Percentiles rank a stretch among this genome's conserved stretches.
phyloP scores from a whole-genome alignment of 192 early-diverging fungal genomes.

The Lobosporangium transversale region DNA sequence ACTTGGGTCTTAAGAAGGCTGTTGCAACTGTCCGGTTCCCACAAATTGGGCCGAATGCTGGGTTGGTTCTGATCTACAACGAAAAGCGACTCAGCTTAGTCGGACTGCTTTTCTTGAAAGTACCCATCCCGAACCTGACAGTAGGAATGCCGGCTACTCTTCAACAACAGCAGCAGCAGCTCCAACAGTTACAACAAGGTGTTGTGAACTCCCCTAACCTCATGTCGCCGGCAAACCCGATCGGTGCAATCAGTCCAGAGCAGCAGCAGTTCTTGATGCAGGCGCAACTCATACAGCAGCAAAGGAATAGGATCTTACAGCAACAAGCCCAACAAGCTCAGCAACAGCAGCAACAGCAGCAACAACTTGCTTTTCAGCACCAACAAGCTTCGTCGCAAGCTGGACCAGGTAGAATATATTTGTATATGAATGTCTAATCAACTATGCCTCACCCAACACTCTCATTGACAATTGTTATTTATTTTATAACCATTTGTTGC shows the following conservation, averaged over 20 bases:
- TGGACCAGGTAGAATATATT: constrained; percentile 18
- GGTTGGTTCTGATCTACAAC: constrained; percentile 49
- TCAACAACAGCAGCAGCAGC: constrained; percentile 33
- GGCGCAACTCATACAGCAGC: constrained; percentile 37
- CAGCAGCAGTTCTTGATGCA: constrained; percentile 32
- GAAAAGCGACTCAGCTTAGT: constrained; percentile 42
- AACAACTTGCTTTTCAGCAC: constrained; percentile 24
- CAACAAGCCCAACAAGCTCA: no score
- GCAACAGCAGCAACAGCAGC: constrained; percentile 31
- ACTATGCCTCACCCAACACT: no score
- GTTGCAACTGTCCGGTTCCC: constrained; percentile 42
- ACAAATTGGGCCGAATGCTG: constrained; percentile 34
- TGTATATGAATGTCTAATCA: no score
- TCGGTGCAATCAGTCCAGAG: constrained; percentile 12
- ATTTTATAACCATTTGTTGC: no score
- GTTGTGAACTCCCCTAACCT: constrained; percentile 18
- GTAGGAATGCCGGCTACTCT: neutral
- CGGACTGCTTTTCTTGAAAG: constrained; percentile 41
- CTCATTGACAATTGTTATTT: no score
- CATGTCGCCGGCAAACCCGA: constrained; percentile 19
- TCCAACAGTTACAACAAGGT: constrained; percentile 18
- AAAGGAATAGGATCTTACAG: constrained; percentile 17
- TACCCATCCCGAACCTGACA: constrained; percentile 35
- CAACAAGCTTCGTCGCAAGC: constrained; percentile 29
- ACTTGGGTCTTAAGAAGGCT: constrained; percentile 27